A percentile compares a stretch with the other conserved stretches of the same genome.
Evolutionary conservation across 2,329 filamentous ascomycete genomes (phyloP).

Genomic region (Drechslerella dactyloides): DNA sequence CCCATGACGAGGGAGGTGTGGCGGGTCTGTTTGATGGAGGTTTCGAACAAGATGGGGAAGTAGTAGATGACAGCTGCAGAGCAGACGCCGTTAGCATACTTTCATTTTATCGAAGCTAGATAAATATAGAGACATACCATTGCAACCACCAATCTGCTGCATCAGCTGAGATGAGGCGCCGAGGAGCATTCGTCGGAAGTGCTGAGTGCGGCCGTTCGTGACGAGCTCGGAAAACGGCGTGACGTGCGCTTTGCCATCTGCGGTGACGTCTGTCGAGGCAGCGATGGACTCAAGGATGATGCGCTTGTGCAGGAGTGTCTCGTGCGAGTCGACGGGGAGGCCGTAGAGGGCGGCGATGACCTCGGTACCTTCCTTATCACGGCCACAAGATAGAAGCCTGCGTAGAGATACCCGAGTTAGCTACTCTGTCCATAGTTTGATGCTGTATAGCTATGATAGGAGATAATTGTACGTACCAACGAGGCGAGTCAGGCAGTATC

Average conservation of each 20-base stretch:
- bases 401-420: conserved; percentile 4
- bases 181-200: conserved; percentile 69
- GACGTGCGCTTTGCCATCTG: conserved; percentile 52
- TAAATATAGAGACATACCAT: conserved; percentile 55
- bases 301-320: conserved; percentile 68
- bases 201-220: conserved; percentile 69
- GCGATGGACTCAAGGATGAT: conserved; percentile 73
- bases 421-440: no score
- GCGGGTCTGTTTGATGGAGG: conserved; percentile 59
- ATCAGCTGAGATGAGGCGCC: conserved; percentile 68
- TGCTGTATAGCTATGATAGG: conserved; percentile 51
- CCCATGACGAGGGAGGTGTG: conserved; percentile 61
- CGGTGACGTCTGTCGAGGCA: conserved; percentile 60
- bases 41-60: conserved; percentile 56
- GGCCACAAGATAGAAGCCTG: conserved; percentile 60
- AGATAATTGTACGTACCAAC: conserved; percentile 61
- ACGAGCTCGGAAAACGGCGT: conserved; percentile 63
- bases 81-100: conserved; percentile 13
- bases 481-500: conserved; percentile 62
- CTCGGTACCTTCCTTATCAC: conserved; percentile 61
- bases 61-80: conserved; percentile 55
- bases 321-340: conserved; percentile 62
- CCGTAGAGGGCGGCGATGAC: conserved; percentile 64
- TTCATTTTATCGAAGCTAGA: neutral
- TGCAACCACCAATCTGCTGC: conserved; percentile 68